Percentiles rank a stretch among this genome's conserved stretches.
phyloP scores from a whole-genome alignment of 306 rosid species.

The Fragaria iinumae region DNA sequence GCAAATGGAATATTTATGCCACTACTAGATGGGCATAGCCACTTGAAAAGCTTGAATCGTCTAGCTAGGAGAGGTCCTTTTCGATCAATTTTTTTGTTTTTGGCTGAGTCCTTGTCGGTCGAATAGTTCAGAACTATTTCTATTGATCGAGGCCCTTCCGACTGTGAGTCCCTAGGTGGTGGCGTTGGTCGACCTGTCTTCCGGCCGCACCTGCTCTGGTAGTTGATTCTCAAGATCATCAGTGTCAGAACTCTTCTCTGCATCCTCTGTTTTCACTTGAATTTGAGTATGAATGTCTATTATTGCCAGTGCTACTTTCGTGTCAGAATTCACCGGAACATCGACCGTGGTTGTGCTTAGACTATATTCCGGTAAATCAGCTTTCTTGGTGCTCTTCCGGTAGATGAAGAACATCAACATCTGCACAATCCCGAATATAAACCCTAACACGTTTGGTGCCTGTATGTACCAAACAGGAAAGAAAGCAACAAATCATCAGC shows the following conservation, averaged over 20 bases:
- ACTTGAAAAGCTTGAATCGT: background rate
- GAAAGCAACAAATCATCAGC: background rate
- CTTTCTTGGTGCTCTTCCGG: constrained; percentile 23
- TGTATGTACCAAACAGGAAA: constrained; percentile 14
- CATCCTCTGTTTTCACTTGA: background rate
- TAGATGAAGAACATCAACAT: constrained; percentile 35
- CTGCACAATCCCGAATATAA: constrained; percentile 37
- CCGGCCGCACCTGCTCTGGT: background rate
- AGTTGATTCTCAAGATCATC: background rate
- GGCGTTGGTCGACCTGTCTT: background rate
- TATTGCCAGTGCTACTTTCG: background rate
- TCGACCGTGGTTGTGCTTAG: constrained; percentile 2
- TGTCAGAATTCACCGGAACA: background rate
- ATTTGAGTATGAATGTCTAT: background rate
- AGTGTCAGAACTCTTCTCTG: background rate
- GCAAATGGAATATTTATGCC: background rate
- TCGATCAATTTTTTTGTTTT: background rate
- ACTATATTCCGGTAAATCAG: constrained; percentile 18
- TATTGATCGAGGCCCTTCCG: background rate
- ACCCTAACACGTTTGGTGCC: constrained; percentile 49
- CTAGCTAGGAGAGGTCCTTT: background rate
- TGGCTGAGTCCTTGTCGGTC: background rate
- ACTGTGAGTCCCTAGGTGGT: background rate
- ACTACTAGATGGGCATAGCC: background rate
- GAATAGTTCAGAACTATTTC: background rate